A percentile compares a stretch with the other conserved stretches of the same genome.
Conservation (phyloP, 305 asterid species). For the Vinca major region DNA sequence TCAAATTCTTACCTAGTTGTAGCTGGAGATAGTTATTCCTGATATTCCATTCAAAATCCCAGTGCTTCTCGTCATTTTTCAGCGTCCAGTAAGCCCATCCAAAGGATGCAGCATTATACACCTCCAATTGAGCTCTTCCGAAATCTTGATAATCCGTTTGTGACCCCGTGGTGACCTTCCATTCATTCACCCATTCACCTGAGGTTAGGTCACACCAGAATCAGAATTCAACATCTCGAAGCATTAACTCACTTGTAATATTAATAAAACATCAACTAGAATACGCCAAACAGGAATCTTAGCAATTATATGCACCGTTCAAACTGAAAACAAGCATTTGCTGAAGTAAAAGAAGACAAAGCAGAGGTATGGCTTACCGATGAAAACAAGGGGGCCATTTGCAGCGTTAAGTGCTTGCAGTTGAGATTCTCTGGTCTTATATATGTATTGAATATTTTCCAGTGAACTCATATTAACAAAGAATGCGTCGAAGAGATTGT, state of each 20-base stretch:
- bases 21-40: slow-evolving; percentile 51
- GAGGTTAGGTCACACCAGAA: slow-evolving; percentile 11
- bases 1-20: slow-evolving; percentile 30
- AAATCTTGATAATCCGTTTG: slow-evolving; percentile 51
- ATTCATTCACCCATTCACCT: slow-evolving; percentile 85
- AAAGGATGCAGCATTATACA: slow-evolving; percentile 61
- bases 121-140: slow-evolving; percentile 61
- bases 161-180: slow-evolving; percentile 45
- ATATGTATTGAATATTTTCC: slow-evolving; percentile 50
- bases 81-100: slow-evolving; percentile 81
- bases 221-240: slow-evolving; percentile 9
- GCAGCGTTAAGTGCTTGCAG: slow-evolving; percentile 52
- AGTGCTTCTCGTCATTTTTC: slow-evolving; percentile 51
- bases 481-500: slow-evolving; percentile 50
- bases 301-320: background rate
- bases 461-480: slow-evolving; percentile 40
- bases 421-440: slow-evolving; percentile 47
- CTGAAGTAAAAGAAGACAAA: background rate
- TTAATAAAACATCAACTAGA: background rate
- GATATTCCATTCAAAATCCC: slow-evolving; percentile 85
- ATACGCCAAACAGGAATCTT: background rate
- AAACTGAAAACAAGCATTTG: background rate
- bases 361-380: slow-evolving; percentile 33
- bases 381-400: slow-evolving; percentile 63
- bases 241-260: background rate